These are phyloP conservation scores for Effrenium voratum DNA, from an alignment of 73 alveolate species.

Conservation along the genomic window DNA sequence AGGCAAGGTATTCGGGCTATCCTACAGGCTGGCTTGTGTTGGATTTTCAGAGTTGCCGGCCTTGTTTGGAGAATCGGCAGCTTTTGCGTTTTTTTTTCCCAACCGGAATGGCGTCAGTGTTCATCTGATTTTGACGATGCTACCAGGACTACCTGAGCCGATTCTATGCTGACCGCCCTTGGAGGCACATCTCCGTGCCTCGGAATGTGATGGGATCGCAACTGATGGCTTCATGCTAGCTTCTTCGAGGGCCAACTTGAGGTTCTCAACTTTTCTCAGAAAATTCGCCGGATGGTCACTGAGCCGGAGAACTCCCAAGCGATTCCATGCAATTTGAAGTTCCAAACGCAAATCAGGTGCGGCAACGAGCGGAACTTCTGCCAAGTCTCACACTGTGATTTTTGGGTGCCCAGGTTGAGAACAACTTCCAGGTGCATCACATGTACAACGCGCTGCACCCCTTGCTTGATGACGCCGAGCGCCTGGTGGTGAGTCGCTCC, in stretches of 20 bases:
- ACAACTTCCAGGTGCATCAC: constrained; percentile 86
- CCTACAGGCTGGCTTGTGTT: neutral
- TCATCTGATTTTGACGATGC: neutral
- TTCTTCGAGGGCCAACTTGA: neutral
- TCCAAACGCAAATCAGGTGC: neutral
- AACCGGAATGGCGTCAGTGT: neutral
- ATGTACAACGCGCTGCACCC: constrained; percentile 89
- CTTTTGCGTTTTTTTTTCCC: neutral
- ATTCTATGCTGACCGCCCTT: constrained; percentile 76
- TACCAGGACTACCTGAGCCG: constrained; percentile 88
- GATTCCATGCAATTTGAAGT: neutral
- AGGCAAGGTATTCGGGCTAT: neutral
- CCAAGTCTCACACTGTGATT: neutral
- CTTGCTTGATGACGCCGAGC: constrained; percentile 18
- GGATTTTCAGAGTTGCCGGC: neutral
- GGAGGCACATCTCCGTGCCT: constrained; percentile 88
- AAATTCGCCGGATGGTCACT: neutral
- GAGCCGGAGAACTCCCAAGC: neutral
- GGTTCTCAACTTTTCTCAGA: neutral
- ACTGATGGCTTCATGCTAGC: neutral
- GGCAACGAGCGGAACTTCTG: neutral
- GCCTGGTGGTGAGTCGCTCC: constrained; percentile 34
- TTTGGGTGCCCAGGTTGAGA: constrained; percentile 17
- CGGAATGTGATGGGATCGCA: neutral
- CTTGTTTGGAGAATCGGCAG: neutral